Conservation (phyloP, 2,329 filamentous ascomycete species). For the Conoideocrella luteorostrata region DNA sequence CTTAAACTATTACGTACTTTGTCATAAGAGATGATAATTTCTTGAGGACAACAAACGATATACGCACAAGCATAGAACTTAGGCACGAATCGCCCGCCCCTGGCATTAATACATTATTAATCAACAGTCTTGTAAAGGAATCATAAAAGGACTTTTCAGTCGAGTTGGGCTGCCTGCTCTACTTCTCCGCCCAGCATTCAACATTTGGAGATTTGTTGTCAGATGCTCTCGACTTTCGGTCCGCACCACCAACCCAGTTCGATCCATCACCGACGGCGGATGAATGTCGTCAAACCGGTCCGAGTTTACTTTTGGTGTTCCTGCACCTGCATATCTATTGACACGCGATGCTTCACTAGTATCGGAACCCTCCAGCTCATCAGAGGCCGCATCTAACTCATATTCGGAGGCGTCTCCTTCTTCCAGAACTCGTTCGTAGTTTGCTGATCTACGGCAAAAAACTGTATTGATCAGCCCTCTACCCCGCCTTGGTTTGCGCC, state of each 20-base stretch:
- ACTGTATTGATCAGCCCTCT: constrained; percentile 56
- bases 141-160: constrained; percentile 51
- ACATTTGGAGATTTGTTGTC: constrained; percentile 46
- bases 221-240: constrained; percentile 84
- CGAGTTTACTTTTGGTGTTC: constrained; percentile 56
- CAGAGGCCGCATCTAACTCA: constrained; percentile 64
- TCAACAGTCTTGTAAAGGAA: constrained; percentile 39
- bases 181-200: constrained; percentile 52
- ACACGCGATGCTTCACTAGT: constrained; percentile 49
- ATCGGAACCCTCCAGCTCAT: constrained; percentile 59
- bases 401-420: constrained; percentile 70
- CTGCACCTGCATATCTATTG: constrained; percentile 59
- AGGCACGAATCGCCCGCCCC: no score
- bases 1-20: no score
- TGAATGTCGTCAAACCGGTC: constrained; percentile 44
- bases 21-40: no score
- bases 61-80: no score
- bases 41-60: no score
- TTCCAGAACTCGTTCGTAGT: constrained; percentile 82
- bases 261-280: constrained; percentile 44
- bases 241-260: constrained; percentile 69
- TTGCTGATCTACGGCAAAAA: constrained; percentile 49
- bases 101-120: background rate
- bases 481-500: constrained; percentile 40
- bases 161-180: constrained; percentile 52